A percentile compares a stretch with the other conserved stretches of the same genome.
These are phyloP conservation scores for Cercospora zeina DNA, from an alignment of 2,329 filamentous ascomycete species.

Conservation along the genomic window DNA sequence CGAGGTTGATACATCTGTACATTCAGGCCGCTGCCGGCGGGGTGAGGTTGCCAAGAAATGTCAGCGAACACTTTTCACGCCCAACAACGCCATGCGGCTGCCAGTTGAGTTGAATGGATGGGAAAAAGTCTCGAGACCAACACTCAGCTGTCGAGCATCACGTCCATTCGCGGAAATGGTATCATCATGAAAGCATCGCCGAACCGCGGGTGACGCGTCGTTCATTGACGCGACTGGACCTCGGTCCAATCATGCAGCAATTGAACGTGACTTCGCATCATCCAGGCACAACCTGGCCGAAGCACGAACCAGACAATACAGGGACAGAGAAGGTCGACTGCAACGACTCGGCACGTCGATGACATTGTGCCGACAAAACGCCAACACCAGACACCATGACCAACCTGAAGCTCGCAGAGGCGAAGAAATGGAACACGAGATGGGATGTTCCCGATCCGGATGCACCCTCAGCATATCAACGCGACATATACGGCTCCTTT, in stretches of 20 bases:
- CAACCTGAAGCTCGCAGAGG: slow-evolving; percentile 27
- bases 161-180: background rate
- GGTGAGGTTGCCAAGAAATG: slow-evolving; percentile 1
- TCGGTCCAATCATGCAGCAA: slow-evolving; percentile 4
- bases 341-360: too few relatives aligned
- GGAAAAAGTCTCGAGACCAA: background rate
- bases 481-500: slow-evolving; percentile 44
- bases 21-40: too few relatives aligned
- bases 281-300: background rate
- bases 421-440: slow-evolving; percentile 24
- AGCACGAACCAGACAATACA: background rate
- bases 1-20: too few relatives aligned
- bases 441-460: slow-evolving; percentile 43
- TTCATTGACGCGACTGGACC: slow-evolving; percentile 11
- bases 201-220: slow-evolving; percentile 2
- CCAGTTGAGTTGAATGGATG: background rate
- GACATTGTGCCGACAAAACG: background rate
- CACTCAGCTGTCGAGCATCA: background rate
- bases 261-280: background rate
- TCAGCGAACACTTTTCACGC: background rate
- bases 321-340: background rate
- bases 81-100: background rate
- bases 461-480: slow-evolving; percentile 34
- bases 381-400: slow-evolving; percentile 18
- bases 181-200: background rate